Evolutionary conservation across 495 filamentous ascomycete genomes (phyloP).

Genomic region (Aspergillus heteromorphus): DNA sequence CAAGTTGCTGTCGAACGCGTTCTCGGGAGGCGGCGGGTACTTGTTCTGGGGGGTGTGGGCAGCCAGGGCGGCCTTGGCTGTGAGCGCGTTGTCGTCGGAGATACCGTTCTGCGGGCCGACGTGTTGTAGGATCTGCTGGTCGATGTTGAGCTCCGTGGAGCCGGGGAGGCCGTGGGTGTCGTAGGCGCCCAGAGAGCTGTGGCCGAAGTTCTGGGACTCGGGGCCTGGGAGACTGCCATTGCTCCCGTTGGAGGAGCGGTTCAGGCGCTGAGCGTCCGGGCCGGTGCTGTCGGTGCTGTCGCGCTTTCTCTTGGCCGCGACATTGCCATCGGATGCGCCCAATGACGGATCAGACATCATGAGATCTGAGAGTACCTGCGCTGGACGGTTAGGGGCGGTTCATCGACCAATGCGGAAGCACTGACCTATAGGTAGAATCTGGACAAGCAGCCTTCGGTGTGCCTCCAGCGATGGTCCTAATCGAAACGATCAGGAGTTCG

Average conservation of each 20-base stretch:
- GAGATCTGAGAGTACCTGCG: no score
- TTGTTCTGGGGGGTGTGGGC: conserved; percentile 42
- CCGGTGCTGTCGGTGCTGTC: conserved; percentile 39
- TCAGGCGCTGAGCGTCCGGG: conserved; percentile 38
- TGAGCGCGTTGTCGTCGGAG: conserved; percentile 42
- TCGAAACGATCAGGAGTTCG: no score
- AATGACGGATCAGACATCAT: conserved; percentile 41
- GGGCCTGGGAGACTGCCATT: conserved; percentile 38
- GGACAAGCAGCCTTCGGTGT: no score
- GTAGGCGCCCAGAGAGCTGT: conserved; percentile 34
- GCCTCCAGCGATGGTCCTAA: no score
- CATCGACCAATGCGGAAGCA: no score
- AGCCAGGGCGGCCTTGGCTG: conserved; percentile 43
- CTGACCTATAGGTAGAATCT: no score
- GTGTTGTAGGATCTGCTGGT: conserved; percentile 46
- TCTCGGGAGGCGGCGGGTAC: conserved; percentile 40
- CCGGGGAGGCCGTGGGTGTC: conserved; percentile 35
- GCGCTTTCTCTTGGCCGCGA: conserved; percentile 42
- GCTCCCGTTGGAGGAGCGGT: conserved; percentile 41
- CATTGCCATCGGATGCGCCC: conserved; percentile 32
- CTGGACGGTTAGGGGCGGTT: no score
- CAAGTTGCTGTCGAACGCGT: conserved; percentile 38
- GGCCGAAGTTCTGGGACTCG: conserved; percentile 38
- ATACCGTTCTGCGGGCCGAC: conserved; percentile 44
- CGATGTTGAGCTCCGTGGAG: conserved; percentile 40